Percentiles rank a stretch among this genome's conserved stretches.
Conservation (phyloP, 768 basidiomycete genomes). For the Xerocomus spinulosus region DNA sequence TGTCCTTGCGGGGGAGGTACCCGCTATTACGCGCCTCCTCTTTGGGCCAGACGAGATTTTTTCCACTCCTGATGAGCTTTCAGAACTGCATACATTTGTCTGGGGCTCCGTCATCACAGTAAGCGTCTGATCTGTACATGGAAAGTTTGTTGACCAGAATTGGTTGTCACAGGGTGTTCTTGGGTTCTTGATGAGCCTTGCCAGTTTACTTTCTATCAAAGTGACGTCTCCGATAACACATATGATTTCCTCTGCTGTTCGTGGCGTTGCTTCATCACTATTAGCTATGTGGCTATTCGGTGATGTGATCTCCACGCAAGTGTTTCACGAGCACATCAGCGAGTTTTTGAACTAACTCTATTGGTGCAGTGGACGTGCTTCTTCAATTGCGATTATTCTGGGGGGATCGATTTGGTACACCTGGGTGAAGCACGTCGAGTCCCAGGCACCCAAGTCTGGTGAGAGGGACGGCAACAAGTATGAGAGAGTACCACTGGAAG, state of each 20-base stretch:
- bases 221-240: conserved; percentile 97
- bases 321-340: conserved; percentile 8
- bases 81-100: conserved; percentile 59
- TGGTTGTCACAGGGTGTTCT: conserved; percentile 56
- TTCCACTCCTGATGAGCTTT: conserved; percentile 37
- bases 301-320: conserved; percentile 77
- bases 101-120: conserved; percentile 80
- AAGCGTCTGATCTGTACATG: conserved; percentile 21
- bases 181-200: conserved; percentile 94
- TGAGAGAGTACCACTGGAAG: conserved; percentile 61
- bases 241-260: conserved; percentile 94
- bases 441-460: conserved; percentile 36
- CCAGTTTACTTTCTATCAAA: conserved; percentile 90
- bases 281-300: conserved; percentile 76
- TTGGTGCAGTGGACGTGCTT: conserved; percentile 62
- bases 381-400: conserved; percentile 79
- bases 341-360: conserved; percentile 1
- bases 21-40: conserved; percentile 58
- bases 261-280: conserved; percentile 88
- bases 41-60: conserved; percentile 40
- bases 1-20: conserved; percentile 69
- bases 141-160: conserved; percentile 1
- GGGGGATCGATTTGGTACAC: conserved; percentile 82
- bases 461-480: conserved; percentile 37
- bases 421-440: conserved; percentile 79